Base-by-base conservation (phyloP, 805 yeast genomes). In the Saccharomycodes ludwigii region DNA sequence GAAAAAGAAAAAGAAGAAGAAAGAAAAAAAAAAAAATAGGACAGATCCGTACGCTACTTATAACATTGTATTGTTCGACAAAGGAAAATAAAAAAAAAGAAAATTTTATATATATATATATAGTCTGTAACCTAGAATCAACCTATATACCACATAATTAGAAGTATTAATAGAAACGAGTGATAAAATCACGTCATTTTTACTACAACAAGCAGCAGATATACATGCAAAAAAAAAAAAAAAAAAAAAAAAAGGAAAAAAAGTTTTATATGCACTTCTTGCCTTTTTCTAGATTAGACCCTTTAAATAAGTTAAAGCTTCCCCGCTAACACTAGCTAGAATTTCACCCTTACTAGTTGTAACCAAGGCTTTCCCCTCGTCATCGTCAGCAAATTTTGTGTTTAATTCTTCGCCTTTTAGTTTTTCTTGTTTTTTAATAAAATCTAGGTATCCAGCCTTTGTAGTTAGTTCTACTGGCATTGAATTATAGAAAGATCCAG, bases 381-480 rank as follows among this genome's bases (percentile, higher is more conserved):
- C 46, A 34, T 56, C 58, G 14, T 58, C 60, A 27, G 42, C 42
- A 36, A 59, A 46, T 33, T 56, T 48, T n/a, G 59, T 52, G 3
- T 59, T 50, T 15, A 58, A 47, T 36, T 47, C 43, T 17, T 46
- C 46, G 14, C 44, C 42, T 28, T 44, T 41, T n/a, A n/a, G n/a
- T 28, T 46, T 44, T 17, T 50, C 50, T 21, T 58, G 47, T 31
- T 50, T 56, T 15, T 41, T 38, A 28, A 60, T 40, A 36, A 60
- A 59, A 21, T 59, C 65, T 21, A 53, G 37, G 43, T 61, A 60
- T n/a, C 65, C 65, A 27, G 50, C 44, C 3, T 52, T 44, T 8
- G 63, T 52, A 6, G 63, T 58, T 23, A 61, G 46, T 34, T 59
- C 65, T 17, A 60, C 58, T 5, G 66, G 66, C 5, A 58, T 52